Percentiles rank a stretch among this genome's conserved stretches.
These are phyloP conservation scores for Candolleomyces aberdarensis DNA, from an alignment of 768 basidiomycete species.

Conservation along the genomic window DNA sequence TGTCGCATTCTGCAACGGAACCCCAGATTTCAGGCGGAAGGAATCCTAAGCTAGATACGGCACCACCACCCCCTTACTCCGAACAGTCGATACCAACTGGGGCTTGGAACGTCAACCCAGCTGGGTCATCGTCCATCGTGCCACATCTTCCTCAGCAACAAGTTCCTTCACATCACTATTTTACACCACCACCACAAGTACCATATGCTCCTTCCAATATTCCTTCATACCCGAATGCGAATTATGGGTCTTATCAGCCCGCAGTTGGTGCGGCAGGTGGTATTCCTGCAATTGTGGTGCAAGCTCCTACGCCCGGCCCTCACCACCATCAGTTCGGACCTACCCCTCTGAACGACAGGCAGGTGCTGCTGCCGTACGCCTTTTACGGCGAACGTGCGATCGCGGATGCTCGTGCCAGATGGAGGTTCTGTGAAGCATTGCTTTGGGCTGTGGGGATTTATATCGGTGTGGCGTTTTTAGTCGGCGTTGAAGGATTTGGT, in stretches of 20 bases:
- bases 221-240: neutral
- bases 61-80: slow-evolving; percentile 16
- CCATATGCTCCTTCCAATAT: too few relatives aligned
- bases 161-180: too few relatives aligned
- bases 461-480: slow-evolving; percentile 22
- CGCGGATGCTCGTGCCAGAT: slow-evolving; percentile 34
- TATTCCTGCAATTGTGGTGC: too few relatives aligned
- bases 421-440: slow-evolving; percentile 33
- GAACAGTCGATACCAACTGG: slow-evolving; percentile 5
- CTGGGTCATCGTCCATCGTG: neutral
- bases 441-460: slow-evolving; percentile 27
- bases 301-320: too few relatives aligned
- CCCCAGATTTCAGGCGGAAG: too few relatives aligned
- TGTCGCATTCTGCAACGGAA: too few relatives aligned
- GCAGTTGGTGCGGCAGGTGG: too few relatives aligned
- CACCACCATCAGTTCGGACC: slow-evolving; percentile 29
- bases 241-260: neutral
- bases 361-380: slow-evolving; percentile 32
- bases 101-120: neutral
- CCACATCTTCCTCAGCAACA: neutral
- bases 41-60: neutral
- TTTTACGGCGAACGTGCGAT: slow-evolving; percentile 33
- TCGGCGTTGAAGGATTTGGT: slow-evolving; percentile 24
- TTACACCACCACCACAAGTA: too few relatives aligned
- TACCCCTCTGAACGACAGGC: slow-evolving; percentile 34